These are phyloP conservation scores for Myxozyma neotropica DNA, from an alignment of 805 yeast genomes.

Conservation along the genomic window DNA sequence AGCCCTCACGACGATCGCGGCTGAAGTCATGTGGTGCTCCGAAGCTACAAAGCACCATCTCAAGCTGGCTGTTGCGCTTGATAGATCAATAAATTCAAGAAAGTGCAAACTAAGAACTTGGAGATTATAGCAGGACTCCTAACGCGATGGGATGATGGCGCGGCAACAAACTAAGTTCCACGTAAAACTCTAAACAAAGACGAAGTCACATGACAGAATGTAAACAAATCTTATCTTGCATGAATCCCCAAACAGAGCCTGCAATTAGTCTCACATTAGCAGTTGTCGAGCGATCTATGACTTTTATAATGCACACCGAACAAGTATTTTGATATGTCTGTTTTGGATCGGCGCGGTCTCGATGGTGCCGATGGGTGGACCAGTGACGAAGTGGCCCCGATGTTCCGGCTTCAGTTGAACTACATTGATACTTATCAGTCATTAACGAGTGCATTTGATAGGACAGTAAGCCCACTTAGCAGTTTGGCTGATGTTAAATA, in stretches of 20 bases:
- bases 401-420: slow-evolving; percentile 54
- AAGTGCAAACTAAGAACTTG: too few species aligned
- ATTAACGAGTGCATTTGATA: slow-evolving; percentile 59
- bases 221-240: not conserved
- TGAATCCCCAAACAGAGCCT: not conserved
- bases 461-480: slow-evolving; percentile 32
- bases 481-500: slow-evolving; percentile 36
- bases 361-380: not conserved
- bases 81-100: too few species aligned
- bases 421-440: slow-evolving; percentile 67
- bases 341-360: not conserved
- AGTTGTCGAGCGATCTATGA: not conserved
- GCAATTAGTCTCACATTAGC: not conserved
- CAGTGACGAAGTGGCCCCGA: not conserved
- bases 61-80: too few species aligned
- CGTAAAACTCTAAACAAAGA: too few species aligned
- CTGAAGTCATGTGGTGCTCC: too few species aligned
- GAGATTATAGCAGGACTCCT: too few species aligned
- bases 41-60: too few species aligned
- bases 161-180: too few species aligned
- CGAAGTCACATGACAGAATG: not conserved
- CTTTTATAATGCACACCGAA: not conserved
- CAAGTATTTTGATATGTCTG: not conserved
- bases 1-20: not conserved
- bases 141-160: too few species aligned